Evolutionary conservation across 768 basidiomycete species (phyloP), one percentile per base, ranked within the genome.

Genomic region (Agrocybe pediades): DNA sequence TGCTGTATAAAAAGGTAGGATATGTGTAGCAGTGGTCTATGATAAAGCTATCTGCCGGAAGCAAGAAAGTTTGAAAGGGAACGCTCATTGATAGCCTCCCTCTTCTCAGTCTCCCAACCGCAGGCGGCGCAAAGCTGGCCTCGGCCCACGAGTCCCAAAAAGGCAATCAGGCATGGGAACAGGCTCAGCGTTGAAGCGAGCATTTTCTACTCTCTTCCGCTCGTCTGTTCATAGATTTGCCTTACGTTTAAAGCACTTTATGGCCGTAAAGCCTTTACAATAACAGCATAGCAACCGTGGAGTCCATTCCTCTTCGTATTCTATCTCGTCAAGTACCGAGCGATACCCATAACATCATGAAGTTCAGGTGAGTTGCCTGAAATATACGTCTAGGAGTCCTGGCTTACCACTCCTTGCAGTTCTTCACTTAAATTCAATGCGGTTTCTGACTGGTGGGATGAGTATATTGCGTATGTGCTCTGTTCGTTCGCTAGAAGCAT

Each of bases 381-480:
- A 44, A 27, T 41, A 21, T 29, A 24, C 8, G 27, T 26, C 16
- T 33, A n/a, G 42, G 9, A 17, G 51, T 26, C 41, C 9, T 20
- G 4, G 7, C 13, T 53, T 17, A 50, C n/a, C 33, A 46, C 36
- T 27, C 7, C 11, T 33, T 51, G 0, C 50, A 91, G 89, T 62
- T 90, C 89, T 26, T 89, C 91, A 8, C 80, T 95, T 64, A 91
- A 92, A 68, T 95, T 95, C 72, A 95, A 95, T 61, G 90, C 92
- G 2, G 88, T 94, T 21, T 77, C 92, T 0, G 92, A 95, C 46
- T 95, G 92, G 92, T 90, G 88, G 87, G 90, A 92, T 56, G 87
- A 93, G 46, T 95, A 95, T 66, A 91, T 95, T 41, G 83, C 88
- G 86, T 93, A 62, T 56, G 89, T 81, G 15, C 30, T 41, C 17